Percentiles rank a stretch among this genome's conserved stretches.
phyloP scores from a whole-genome alignment of 2,329 filamentous ascomycete species.

The Ophiostoma sp. region DNA sequence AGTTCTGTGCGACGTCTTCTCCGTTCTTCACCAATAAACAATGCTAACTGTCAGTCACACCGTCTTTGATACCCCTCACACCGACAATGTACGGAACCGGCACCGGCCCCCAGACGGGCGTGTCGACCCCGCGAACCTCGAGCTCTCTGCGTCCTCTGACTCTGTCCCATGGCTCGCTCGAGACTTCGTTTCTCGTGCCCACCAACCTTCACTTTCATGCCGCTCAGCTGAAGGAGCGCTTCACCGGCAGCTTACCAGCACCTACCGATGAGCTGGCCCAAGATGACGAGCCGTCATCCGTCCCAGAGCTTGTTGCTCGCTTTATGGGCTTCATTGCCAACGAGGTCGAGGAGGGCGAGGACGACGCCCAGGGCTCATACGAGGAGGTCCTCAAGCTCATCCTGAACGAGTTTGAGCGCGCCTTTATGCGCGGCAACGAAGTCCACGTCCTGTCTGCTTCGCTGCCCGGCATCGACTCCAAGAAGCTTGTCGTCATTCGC shows the following conservation, averaged over 20 bases:
- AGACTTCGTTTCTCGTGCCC: slow-evolving; percentile 91
- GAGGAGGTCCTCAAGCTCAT: slow-evolving; percentile 88
- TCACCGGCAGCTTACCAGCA: slow-evolving; percentile 75
- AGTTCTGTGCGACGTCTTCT: not conserved
- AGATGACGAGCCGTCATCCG: slow-evolving; percentile 97
- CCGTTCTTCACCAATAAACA: not conserved
- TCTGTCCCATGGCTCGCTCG: slow-evolving; percentile 87
- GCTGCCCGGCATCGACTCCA: slow-evolving; percentile 83
- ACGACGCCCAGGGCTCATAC: slow-evolving; percentile 80
- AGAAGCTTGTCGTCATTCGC: slow-evolving; percentile 84
- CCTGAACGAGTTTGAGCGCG: slow-evolving; percentile 93
- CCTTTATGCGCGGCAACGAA: slow-evolving; percentile 91
- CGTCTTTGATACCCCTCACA: slow-evolving; percentile 32
- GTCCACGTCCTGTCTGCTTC: slow-evolving; percentile 83
- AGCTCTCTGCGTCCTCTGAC: slow-evolving; percentile 87
- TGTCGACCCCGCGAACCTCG: slow-evolving; percentile 91
- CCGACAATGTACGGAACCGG: slow-evolving; percentile 74
- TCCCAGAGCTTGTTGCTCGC: slow-evolving; percentile 83
- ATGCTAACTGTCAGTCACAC: slow-evolving; percentile 14
- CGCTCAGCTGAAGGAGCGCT: slow-evolving; percentile 86
- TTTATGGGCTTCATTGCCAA: slow-evolving; percentile 86
- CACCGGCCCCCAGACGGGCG: slow-evolving; percentile 86
- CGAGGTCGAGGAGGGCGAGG: slow-evolving; percentile 89
- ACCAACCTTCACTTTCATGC: slow-evolving; percentile 95
- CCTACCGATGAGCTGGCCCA: slow-evolving; percentile 96